A percentile compares a stretch with the other conserved stretches of the same genome.
phyloP scores from a whole-genome alignment of 139 green algal genomes.

The Monoraphidium neglectum region DNA sequence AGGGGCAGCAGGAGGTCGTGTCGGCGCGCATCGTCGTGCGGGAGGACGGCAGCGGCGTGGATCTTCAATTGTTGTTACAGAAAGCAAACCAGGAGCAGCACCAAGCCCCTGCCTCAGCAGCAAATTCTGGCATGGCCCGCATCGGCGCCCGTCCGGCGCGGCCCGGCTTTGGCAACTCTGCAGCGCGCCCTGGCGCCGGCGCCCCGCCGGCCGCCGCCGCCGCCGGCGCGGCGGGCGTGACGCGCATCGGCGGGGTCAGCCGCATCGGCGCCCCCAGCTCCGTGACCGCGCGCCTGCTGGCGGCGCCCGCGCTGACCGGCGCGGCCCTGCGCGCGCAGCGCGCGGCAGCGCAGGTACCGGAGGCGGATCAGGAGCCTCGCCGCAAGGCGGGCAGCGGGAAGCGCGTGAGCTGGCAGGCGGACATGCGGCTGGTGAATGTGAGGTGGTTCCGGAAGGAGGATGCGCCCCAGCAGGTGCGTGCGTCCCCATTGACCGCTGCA shows the following conservation, averaged over 20 bases:
- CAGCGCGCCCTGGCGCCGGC: not conserved
- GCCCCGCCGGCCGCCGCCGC: not conserved
- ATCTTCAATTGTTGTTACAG: not conserved
- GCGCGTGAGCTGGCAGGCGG: constrained; percentile 6
- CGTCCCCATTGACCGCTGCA: too few relatives aligned
- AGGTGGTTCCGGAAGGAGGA: constrained; percentile 31
- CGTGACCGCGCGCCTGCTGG: too few relatives aligned
- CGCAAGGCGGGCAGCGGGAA: not conserved
- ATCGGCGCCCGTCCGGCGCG: constrained; percentile 3
- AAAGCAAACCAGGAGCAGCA: not conserved
- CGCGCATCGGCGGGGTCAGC: not conserved
- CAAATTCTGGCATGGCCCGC: not conserved
- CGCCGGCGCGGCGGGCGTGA: not conserved
- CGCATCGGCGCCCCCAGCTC: too few relatives aligned
- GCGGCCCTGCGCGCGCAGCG: too few relatives aligned
- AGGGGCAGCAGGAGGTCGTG: not conserved
- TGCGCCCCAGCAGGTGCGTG: constrained; percentile 13
- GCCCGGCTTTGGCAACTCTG: not conserved
- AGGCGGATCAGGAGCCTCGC: not conserved
- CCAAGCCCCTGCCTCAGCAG: not conserved
- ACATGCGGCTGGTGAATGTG: constrained; percentile 19
- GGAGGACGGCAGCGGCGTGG: not conserved
- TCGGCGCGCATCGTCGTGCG: not conserved
- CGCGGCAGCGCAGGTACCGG: not conserved
- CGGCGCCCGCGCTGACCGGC: too few relatives aligned